These are phyloP conservation scores for Friedmanniomyces simplex DNA, from an alignment of 495 filamentous ascomycete species.

Conservation along the genomic window DNA sequence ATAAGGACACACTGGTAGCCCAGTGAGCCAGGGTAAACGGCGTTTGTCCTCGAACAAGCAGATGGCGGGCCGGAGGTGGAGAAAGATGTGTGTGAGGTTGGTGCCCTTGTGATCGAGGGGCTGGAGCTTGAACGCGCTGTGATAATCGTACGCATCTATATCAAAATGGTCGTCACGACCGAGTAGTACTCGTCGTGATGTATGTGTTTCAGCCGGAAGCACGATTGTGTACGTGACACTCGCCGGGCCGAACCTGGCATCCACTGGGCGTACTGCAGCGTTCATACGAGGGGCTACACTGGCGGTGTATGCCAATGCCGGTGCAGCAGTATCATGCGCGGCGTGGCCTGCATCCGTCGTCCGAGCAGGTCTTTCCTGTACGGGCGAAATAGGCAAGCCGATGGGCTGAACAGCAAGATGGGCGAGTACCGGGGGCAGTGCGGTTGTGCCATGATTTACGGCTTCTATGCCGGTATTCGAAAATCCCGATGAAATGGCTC, in stretches of 20 bases:
- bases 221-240: background rate
- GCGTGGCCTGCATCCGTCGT: background rate
- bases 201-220: background rate
- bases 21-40: background rate
- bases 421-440: too few relatives aligned
- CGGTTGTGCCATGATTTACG: background rate
- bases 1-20: background rate
- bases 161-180: background rate
- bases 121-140: too few relatives aligned
- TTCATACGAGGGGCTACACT: background rate
- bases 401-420: too few relatives aligned
- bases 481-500: too few relatives aligned
- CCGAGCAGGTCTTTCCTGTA: too few relatives aligned
- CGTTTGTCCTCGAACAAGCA: too few relatives aligned
- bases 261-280: background rate
- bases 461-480: background rate
- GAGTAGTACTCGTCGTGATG: background rate
- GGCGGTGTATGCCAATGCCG: too few relatives aligned
- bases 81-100: background rate
- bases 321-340: background rate
- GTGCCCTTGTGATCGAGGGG: background rate
- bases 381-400: too few relatives aligned
- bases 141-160: too few relatives aligned
- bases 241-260: background rate
- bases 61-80: background rate